These are phyloP conservation scores for Cardiospermum halicacabum DNA, from an alignment of 345 rosid genomes.

Conservation along the genomic window DNA sequence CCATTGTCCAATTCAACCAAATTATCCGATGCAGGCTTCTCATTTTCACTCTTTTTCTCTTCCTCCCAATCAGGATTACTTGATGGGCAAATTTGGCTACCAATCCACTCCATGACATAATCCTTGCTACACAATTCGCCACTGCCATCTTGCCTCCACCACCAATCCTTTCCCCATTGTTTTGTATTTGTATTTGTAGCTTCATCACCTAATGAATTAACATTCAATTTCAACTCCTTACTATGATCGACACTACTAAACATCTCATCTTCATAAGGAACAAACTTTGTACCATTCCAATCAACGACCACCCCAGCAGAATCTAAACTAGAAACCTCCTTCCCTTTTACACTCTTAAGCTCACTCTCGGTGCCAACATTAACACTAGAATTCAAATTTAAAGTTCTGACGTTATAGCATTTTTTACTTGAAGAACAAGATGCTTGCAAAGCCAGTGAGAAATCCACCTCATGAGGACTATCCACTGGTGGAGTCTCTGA, in stretches of 20 bases:
- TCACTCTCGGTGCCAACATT: slow-evolving; percentile 39
- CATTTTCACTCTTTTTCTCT: slow-evolving; percentile 51
- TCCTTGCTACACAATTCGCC: slow-evolving; percentile 91
- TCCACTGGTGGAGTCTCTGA: slow-evolving; percentile 60
- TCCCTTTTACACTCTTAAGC: slow-evolving; percentile 46
- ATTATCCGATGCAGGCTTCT: slow-evolving; percentile 34
- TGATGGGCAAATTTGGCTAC: slow-evolving; percentile 76
- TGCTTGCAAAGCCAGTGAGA: slow-evolving; percentile 90
- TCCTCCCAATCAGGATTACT: slow-evolving; percentile 80
- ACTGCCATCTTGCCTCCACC: slow-evolving; percentile 98
- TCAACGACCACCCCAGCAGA: slow-evolving; percentile 52
- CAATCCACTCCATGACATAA: slow-evolving; percentile 97
- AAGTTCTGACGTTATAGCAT: slow-evolving; percentile 45
- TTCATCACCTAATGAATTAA: slow-evolving; percentile 38
- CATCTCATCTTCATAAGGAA: slow-evolving; percentile 58
- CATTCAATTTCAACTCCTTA: slow-evolving; percentile 52
- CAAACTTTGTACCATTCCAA: slow-evolving; percentile 49
- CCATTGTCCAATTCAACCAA: slow-evolving; percentile 36
- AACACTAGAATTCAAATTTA: slow-evolving; percentile 53
- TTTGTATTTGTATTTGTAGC: slow-evolving; percentile 38
- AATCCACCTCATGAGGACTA: slow-evolving; percentile 68
- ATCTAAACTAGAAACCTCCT: slow-evolving; percentile 54
- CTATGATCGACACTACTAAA: slow-evolving; percentile 35
- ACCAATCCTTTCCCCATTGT: slow-evolving; percentile 99
- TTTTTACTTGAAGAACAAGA: slow-evolving; percentile 76